phyloP scores from a whole-genome alignment of 495 filamentous ascomycete species.

The Penicillium maclennaniae region DNA sequence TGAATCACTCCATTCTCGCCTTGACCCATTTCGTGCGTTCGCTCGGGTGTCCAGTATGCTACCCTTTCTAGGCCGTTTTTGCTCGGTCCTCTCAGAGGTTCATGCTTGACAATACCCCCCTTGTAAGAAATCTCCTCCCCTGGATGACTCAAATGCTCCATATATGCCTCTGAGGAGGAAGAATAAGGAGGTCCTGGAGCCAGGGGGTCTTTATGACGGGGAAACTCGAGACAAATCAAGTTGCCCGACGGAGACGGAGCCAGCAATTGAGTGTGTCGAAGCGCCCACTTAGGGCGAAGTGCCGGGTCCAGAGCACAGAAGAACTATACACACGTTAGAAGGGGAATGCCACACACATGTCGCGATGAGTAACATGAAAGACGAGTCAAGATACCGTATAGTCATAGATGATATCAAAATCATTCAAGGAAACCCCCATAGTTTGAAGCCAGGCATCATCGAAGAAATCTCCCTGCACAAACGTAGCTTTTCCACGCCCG shows the following conservation, averaged over 20 bases:
- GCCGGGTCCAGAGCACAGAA: slow-evolving; percentile 69
- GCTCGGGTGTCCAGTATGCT: slow-evolving; percentile 60
- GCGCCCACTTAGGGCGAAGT: slow-evolving; percentile 66
- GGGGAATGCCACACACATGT: neutral
- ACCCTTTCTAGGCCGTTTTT: slow-evolving; percentile 53
- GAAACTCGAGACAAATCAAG: slow-evolving; percentile 80
- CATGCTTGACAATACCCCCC: slow-evolving; percentile 48
- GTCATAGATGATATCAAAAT: slow-evolving; percentile 80
- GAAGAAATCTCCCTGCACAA: slow-evolving; percentile 72
- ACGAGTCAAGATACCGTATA: slow-evolving; percentile 57
- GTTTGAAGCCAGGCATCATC: slow-evolving; percentile 53
- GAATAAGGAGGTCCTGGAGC: slow-evolving; percentile 68
- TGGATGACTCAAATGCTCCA: slow-evolving; percentile 61
- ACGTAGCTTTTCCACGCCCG: slow-evolving; percentile 54
- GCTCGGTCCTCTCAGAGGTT: slow-evolving; percentile 35
- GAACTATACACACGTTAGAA: slow-evolving; percentile 52
- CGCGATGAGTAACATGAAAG: neutral
- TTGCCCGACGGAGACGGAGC: slow-evolving; percentile 50
- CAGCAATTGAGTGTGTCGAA: slow-evolving; percentile 61
- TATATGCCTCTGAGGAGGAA: slow-evolving; percentile 58
- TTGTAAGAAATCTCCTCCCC: slow-evolving; percentile 62
- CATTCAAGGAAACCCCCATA: slow-evolving; percentile 40
- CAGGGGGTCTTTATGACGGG: slow-evolving; percentile 60
- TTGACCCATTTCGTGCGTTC: slow-evolving; percentile 56
- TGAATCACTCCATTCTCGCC: slow-evolving; percentile 32